Percentiles rank a stretch among this genome's conserved stretches.
phyloP scores from a whole-genome alignment of 2,329 filamentous ascomycete genomes.

The Aspergillus awamori region DNA sequence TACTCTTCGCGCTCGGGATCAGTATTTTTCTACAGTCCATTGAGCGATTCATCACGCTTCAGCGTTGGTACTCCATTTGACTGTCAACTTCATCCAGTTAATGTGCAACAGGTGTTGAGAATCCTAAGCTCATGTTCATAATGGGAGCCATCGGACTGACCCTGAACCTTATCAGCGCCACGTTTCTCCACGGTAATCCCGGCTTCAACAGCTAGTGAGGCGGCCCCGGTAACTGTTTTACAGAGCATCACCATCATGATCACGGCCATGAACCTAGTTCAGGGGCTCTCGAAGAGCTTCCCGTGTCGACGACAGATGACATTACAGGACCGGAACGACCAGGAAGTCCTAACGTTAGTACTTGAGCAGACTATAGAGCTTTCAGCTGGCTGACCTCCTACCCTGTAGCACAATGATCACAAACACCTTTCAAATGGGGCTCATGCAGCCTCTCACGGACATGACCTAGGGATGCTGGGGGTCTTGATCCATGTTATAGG shows the following conservation, averaged over 20 bases:
- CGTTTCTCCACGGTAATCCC: slow-evolving; percentile 64
- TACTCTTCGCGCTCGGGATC: slow-evolving; percentile 70
- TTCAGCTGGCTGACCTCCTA: background rate
- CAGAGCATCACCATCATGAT: slow-evolving; percentile 22
- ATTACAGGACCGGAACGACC: slow-evolving; percentile 1
- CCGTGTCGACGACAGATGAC: background rate
- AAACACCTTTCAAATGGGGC: slow-evolving; percentile 26
- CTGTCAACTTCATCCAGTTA: background rate
- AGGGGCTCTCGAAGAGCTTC: background rate
- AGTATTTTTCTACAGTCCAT: slow-evolving; percentile 75
- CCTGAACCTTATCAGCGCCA: slow-evolving; percentile 68
- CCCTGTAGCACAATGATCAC: slow-evolving; percentile 28
- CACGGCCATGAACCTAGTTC: slow-evolving; percentile 20
- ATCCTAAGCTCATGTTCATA: slow-evolving; percentile 68
- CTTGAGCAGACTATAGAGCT: background rate
- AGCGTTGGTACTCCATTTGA: slow-evolving; percentile 25
- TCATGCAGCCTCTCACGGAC: slow-evolving; percentile 44
- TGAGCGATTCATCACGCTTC: slow-evolving; percentile 55
- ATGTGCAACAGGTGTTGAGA: slow-evolving; percentile 57
- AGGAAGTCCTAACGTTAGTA: background rate
- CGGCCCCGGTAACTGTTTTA: slow-evolving; percentile 7
- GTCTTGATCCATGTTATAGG: slow-evolving; percentile 71
- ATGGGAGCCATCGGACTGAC: slow-evolving; percentile 68
- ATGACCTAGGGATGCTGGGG: slow-evolving; percentile 71
- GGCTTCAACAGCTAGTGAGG: background rate